These are phyloP conservation scores for Nicotiana benthamiana DNA, from an alignment of 257 asterid species.

Conservation along the genomic window DNA sequence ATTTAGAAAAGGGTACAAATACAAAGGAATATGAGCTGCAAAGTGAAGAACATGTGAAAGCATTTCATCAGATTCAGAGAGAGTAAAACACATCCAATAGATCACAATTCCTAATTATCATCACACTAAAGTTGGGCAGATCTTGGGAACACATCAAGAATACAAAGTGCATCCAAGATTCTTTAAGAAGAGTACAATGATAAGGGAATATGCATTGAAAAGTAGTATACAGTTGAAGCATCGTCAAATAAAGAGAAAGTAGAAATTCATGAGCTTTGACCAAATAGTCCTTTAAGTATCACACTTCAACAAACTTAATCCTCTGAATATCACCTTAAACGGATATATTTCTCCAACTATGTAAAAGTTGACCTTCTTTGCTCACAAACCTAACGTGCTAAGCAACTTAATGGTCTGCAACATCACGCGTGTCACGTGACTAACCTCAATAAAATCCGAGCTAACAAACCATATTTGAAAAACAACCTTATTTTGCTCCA, in stretches of 20 bases:
- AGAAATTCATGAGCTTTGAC: background rate
- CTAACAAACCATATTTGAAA: background rate
- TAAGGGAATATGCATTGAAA: background rate
- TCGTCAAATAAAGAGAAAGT: background rate
- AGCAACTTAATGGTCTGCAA: background rate
- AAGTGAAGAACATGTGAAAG: constrained; percentile 16
- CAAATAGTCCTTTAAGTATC: background rate
- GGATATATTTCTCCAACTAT: background rate
- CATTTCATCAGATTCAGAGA: background rate
- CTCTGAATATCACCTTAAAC: background rate
- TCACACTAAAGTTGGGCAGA: background rate
- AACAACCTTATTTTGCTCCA: background rate
- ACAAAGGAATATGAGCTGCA: constrained; percentile 89
- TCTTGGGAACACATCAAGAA: background rate
- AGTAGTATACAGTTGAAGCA: background rate
- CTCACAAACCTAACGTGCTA: background rate
- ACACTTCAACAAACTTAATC: background rate
- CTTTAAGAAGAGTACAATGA: no score
- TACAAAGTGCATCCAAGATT: no score
- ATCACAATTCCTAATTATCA: background rate
- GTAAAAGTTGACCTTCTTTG: background rate
- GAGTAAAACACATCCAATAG: background rate
- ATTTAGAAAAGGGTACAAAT: constrained; percentile 86
- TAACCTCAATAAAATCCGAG: background rate
- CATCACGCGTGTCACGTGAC: background rate